A percentile compares a stretch with the other conserved stretches of the same genome.
These are phyloP conservation scores for Pistacia vera DNA, from an alignment of 345 rosid genomes.

Conservation along the genomic window DNA sequence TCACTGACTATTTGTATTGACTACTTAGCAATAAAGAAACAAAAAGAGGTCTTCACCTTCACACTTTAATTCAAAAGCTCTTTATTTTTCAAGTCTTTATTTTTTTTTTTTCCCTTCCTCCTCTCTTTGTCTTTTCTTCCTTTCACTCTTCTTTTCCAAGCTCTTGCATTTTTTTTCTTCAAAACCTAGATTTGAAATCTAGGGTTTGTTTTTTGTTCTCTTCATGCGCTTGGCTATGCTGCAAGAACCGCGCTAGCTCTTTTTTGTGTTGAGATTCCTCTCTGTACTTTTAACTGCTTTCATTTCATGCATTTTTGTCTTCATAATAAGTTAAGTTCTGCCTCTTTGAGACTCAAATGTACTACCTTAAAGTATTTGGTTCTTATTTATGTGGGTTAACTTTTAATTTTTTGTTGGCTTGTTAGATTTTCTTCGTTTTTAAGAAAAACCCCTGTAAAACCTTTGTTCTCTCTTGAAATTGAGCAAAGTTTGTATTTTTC, in stretches of 20 bases:
- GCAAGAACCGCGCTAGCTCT: conserved; percentile 5
- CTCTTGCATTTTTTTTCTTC: conserved; percentile 30
- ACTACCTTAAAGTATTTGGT: conserved; percentile 23
- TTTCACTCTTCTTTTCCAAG: conserved; percentile 1
- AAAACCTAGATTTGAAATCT: conserved; percentile 57
- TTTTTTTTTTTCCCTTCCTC: conserved; percentile 6
- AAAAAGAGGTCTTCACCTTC: conserved; percentile 26
- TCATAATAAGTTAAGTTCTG: conserved; percentile 2
- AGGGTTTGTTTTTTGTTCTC: conserved; percentile 31
- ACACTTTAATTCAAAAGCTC: conserved; percentile 46
- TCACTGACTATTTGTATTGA: too few relatives aligned
- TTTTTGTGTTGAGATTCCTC: conserved; percentile 11
- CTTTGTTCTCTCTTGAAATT: conserved; percentile 17
- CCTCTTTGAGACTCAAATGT: conserved; percentile 21
- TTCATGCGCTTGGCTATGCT: conserved; percentile 5
- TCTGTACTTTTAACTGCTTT: conserved; percentile 11
- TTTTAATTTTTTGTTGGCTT: conserved; percentile 12
- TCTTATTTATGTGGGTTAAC: conserved; percentile 10
- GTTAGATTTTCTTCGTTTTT: conserved; percentile 21
- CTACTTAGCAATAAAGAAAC: conserved; percentile 14
- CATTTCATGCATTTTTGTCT: conserved; percentile 2
- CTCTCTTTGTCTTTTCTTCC: neutral
- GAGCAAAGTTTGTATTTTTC: conserved; percentile 22
- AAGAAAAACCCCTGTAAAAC: conserved; percentile 26
- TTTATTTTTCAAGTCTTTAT: conserved; percentile 28